Evolutionary conservation across 23 red algal genomes (phyloP).

Genomic region (Gracilariopsis chorda): DNA sequence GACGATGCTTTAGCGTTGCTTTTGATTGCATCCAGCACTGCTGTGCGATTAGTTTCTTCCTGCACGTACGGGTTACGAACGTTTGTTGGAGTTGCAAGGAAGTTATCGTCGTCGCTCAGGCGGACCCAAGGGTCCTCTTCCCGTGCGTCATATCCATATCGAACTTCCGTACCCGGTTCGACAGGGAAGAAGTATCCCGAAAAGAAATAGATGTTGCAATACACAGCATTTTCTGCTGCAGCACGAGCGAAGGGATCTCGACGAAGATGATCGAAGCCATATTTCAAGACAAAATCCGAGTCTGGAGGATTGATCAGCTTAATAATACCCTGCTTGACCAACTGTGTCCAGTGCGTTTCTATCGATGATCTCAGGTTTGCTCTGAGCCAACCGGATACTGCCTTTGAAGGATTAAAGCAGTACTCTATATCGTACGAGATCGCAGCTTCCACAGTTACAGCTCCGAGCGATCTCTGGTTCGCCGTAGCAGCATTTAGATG

Average conservation of each 20-base stretch:
- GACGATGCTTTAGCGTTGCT: not conserved
- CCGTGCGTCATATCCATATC: constrained; percentile 20
- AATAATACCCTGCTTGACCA: not conserved
- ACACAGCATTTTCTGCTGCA: constrained; percentile 8
- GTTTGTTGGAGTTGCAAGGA: not conserved
- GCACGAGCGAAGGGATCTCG: not conserved
- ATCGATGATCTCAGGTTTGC: not conserved
- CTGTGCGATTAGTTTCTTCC: not conserved
- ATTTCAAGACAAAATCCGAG: not conserved
- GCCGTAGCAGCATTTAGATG: constrained; percentile 7
- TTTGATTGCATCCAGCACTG: not conserved
- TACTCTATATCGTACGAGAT: constrained; percentile 39
- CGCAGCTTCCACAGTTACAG: constrained; percentile 16
- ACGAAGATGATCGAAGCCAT: constrained; percentile 25
- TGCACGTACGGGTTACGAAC: not conserved
- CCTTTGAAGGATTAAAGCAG: constrained; percentile 20
- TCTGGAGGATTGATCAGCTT: not conserved
- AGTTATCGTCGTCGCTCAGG: constrained; percentile 19
- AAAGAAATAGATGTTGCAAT: constrained; percentile 73
- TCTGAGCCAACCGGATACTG: not conserved
- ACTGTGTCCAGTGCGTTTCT: not conserved
- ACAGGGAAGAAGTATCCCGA: constrained; percentile 62
- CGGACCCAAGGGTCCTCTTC: constrained; percentile 5
- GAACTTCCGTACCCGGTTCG: constrained; percentile 25
- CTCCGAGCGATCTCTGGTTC: not conserved